phyloP scores from a whole-genome alignment of 2,329 filamentous ascomycete genomes.

The Orbilia javanica region DNA sequence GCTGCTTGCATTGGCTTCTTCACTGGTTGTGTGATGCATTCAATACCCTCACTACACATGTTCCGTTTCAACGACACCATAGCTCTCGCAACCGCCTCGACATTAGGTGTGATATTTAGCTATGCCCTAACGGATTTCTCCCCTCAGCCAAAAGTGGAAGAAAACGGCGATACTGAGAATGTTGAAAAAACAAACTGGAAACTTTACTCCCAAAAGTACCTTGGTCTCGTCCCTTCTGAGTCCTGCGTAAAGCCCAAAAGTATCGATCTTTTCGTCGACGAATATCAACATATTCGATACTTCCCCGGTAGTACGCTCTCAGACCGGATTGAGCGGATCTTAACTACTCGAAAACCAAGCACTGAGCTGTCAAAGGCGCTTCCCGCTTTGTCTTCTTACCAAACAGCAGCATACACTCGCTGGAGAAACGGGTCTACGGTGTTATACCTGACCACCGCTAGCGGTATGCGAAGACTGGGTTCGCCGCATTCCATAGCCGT shows the following conservation, averaged over 20 bases:
- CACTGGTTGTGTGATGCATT: conserved; percentile 64
- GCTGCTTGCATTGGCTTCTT: conserved; percentile 63
- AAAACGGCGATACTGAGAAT: conserved; percentile 28
- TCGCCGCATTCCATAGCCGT: conserved; percentile 36
- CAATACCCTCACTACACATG: conserved; percentile 61
- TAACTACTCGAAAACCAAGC: conserved; percentile 39
- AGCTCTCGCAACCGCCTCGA: conserved; percentile 63
- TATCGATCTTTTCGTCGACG: conserved; percentile 23
- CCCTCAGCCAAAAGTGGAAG: conserved; percentile 47
- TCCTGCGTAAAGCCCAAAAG: conserved; percentile 22
- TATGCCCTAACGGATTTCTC: conserved; percentile 58
- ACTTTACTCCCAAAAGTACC: conserved; percentile 60
- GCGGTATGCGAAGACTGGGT: conserved; percentile 43
- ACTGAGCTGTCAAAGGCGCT: conserved; percentile 47
- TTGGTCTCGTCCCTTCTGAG: conserved; percentile 41
- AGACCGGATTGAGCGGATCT: conserved; percentile 44
- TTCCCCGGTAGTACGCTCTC: conserved; percentile 39
- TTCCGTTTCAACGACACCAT: conserved; percentile 64
- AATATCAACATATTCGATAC: conserved; percentile 39
- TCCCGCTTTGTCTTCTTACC: conserved; percentile 48
- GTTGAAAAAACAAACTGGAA: conserved; percentile 60
- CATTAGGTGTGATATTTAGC: conserved; percentile 63
- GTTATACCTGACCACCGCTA: conserved; percentile 43
- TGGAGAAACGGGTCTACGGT: conserved; percentile 43
- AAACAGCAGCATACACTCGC: conserved; percentile 36